phyloP scores from a whole-genome alignment of 192 early-diverging fungal species.

The Fimicolochytrium jonesii region DNA sequence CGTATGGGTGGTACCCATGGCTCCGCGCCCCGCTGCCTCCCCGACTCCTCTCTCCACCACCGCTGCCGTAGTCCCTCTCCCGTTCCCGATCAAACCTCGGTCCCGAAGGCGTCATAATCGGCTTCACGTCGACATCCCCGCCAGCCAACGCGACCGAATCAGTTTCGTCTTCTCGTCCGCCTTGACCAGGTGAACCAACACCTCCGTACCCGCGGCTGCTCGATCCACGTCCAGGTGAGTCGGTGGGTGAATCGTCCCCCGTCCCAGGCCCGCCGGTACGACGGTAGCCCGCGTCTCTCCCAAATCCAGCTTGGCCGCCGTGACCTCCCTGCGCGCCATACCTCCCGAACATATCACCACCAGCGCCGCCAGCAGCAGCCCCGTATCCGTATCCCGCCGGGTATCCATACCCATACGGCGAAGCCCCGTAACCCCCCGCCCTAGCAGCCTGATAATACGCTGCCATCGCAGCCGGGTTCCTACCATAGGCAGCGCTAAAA shows the following conservation, averaged over 20 bases:
- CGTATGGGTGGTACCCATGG: slow-evolving; percentile 27
- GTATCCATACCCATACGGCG: slow-evolving; percentile 17
- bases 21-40: slow-evolving; percentile 20
- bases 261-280: background rate
- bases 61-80: slow-evolving; percentile 17
- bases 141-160: slow-evolving; percentile 18
- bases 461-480: slow-evolving; percentile 8
- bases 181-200: slow-evolving; percentile 24
- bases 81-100: slow-evolving; percentile 4
- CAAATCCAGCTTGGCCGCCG: background rate
- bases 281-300: background rate
- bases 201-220: slow-evolving; percentile 22
- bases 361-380: slow-evolving; percentile 14
- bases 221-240: slow-evolving; percentile 13
- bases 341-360: background rate
- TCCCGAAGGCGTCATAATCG: background rate
- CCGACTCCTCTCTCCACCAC: slow-evolving; percentile 5
- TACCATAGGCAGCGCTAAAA: background rate
- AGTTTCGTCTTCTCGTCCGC: slow-evolving; percentile 26
- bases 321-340: no score
- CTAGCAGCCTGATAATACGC: slow-evolving; percentile 8
- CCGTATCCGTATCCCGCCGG: background rate
- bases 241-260: background rate
- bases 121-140: slow-evolving; percentile 16
- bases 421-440: background rate